Percentiles rank a stretch among this genome's conserved stretches.
Conservation (phyloP, 257 asterid species). For the Solanum paucissectum region DNA sequence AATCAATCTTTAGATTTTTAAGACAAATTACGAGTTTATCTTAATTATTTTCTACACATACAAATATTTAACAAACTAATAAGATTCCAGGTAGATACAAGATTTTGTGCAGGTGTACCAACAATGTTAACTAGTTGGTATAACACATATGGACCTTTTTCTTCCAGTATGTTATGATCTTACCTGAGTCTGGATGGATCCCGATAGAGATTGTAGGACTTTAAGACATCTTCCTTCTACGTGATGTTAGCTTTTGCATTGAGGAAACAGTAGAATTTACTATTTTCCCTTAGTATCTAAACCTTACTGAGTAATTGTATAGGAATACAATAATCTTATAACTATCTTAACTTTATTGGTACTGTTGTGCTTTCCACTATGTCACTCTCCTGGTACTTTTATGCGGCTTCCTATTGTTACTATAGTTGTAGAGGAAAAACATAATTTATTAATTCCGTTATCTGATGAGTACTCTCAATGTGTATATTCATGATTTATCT, state of each 20-base stretch:
- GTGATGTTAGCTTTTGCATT: neutral
- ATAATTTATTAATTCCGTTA: neutral
- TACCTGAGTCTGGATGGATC: neutral
- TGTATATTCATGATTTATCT: neutral
- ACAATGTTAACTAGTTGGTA: neutral
- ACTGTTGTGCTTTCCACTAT: neutral
- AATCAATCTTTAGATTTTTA: neutral
- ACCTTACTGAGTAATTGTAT: neutral
- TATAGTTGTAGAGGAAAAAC: neutral
- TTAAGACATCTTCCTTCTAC: neutral
- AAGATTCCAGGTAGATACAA: neutral
- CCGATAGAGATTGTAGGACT: neutral
- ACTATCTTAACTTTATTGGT: neutral
- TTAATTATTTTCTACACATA: neutral
- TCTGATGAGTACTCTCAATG: neutral
- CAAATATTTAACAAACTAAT: neutral
- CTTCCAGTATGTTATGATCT: neutral
- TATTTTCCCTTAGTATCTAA: neutral
- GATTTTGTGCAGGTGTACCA: neutral
- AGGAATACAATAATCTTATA: neutral
- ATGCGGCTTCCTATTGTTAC: neutral
- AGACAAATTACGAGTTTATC: neutral
- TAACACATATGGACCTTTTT: neutral
- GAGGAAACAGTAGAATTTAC: neutral
- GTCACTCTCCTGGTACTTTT: neutral